phyloP scores from a whole-genome alignment of 352 stramenopile genomes.

The Hyaloperonospora brassicae region DNA sequence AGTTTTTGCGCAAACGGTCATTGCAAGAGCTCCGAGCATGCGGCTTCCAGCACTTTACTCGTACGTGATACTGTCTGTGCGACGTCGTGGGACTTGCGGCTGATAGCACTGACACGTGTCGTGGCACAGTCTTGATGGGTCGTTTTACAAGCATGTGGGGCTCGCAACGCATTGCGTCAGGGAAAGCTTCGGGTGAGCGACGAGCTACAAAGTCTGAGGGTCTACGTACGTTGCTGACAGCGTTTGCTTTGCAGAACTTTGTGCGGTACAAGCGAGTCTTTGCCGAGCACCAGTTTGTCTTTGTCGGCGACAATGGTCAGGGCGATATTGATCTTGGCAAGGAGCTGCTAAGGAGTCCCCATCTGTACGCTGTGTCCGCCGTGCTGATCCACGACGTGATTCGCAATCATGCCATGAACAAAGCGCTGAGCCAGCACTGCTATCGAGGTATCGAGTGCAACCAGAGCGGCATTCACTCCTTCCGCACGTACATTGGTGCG shows the following conservation, averaged over 20 bases:
- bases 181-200: constrained; percentile 53
- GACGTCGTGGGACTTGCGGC: not conserved
- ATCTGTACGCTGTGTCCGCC: constrained; percentile 42
- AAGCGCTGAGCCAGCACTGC: constrained; percentile 23
- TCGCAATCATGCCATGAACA: constrained; percentile 44
- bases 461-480: constrained; percentile 54
- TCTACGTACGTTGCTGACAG: constrained; percentile 1
- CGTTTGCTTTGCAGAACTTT: constrained; percentile 44
- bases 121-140: constrained; percentile 56
- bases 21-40: constrained; percentile 54
- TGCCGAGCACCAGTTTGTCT: constrained; percentile 65
- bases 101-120: constrained; percentile 1
- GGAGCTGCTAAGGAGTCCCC: constrained; percentile 41
- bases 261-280: constrained; percentile 65
- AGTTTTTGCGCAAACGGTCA: constrained; percentile 58
- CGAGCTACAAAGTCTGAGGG: not conserved
- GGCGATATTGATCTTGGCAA: constrained; percentile 78
- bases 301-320: constrained; percentile 77
- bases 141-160: constrained; percentile 56
- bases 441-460: constrained; percentile 65
- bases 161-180: constrained; percentile 51
- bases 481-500: constrained; percentile 75
- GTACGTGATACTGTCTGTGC: constrained; percentile 25
- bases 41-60: constrained; percentile 70
- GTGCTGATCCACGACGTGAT: constrained; percentile 82